Base-by-base conservation (phyloP, 768 basidiomycete genomes). In the Podaxis sp. region DNA sequence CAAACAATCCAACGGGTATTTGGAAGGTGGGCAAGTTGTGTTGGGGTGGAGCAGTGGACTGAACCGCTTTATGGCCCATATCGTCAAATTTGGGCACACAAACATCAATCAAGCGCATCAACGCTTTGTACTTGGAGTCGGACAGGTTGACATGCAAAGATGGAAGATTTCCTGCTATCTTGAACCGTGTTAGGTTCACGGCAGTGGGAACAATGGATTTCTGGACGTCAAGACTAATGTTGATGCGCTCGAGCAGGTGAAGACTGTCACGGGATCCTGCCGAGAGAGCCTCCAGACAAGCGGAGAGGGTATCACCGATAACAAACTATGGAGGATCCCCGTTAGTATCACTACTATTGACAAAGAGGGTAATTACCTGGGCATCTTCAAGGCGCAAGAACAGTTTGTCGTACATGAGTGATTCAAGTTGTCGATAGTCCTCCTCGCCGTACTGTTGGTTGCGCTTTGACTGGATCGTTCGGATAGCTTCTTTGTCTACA, bases 391-490 rank as follows among this genome's bases (percentile, higher is more conserved):
- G 82, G 61, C 85, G 87, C 40, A 99, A 80, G 11, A 83, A 84
- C 67, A 97, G 80, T 66, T 89, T 92, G 75, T 99, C 97, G 70
- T 99, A 99, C 94, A 99, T 96, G 39, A 98, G 77, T 2, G 89
- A 89, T 74, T 98, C 95, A 26, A 99, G 80, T 58, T 86, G 83
- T 67, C 81, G 81, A 74, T 90, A 95, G 68, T 99, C 97, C 56
- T 90, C 90, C 17, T 95, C 93, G 44, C 80, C 86, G 72, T 97
- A 97, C 70, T 89, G 80, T 71, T 90, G 86, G 52, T 90, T 88
- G 56, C 92, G 86, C 73, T 97, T 98, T 65, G 87, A 80, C 56
- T 92, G 87, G 44, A 99, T 84, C 28, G 87, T 84, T 39, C 87
- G 83, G 49, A 96, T 81, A 3, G 88, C 87, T 38, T 85, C 81